Conservation (phyloP, 78 protist genomes). For the Emiliania huxleyi region DNA sequence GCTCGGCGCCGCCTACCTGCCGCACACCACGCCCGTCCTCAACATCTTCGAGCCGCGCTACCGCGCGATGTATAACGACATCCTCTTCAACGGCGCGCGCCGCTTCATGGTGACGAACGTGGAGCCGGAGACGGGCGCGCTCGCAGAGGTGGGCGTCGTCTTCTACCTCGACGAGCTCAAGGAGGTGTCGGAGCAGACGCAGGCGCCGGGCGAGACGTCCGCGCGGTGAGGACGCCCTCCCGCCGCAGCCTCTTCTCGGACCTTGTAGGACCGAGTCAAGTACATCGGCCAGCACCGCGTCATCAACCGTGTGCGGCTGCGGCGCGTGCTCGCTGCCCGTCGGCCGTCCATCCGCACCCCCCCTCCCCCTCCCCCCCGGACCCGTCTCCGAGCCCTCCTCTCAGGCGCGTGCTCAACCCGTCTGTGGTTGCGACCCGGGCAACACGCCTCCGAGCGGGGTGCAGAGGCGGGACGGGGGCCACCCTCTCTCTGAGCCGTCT, state of each 20-base stretch:
- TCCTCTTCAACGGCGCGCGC: not conserved
- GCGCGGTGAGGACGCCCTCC: too few species aligned
- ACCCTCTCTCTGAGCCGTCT: too few species aligned
- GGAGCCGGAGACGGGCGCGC: not conserved
- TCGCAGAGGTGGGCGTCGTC: not conserved
- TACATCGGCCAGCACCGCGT: not conserved
- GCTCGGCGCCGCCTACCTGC: not conserved
- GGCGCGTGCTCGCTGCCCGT: not conserved
- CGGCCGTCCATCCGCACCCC: too few species aligned
- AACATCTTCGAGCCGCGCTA: conserved; percentile 22
- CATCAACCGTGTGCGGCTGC: not conserved
- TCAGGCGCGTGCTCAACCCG: too few species aligned
- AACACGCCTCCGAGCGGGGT: too few species aligned
- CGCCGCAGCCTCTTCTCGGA: too few species aligned
- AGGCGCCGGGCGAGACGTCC: too few species aligned
- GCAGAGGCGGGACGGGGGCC: too few species aligned
- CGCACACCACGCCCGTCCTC: conserved; percentile 1
- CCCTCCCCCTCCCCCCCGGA: too few species aligned
- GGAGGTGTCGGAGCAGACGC: conserved; percentile 23
- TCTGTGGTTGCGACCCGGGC: too few species aligned
- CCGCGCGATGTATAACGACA: not conserved
- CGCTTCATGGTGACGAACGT: not conserved
- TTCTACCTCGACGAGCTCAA: conserved; percentile 21
- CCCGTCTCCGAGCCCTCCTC: too few species aligned
- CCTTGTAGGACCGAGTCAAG: conserved; percentile 12